Conservation (phyloP, 495 filamentous ascomycete genomes). For the Aspergillus mulundensis region DNA sequence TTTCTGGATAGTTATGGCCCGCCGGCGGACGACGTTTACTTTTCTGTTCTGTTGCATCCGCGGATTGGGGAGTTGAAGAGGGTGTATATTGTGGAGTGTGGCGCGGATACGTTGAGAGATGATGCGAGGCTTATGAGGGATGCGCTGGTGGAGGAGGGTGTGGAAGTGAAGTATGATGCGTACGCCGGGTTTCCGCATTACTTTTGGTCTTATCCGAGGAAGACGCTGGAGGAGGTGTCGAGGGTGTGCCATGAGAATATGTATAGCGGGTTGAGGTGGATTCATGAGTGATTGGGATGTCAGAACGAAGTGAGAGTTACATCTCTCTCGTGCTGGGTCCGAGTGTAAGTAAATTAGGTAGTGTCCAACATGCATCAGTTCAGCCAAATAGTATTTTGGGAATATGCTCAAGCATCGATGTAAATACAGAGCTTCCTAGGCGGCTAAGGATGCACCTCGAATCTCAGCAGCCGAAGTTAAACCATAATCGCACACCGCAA, state of each 20-base stretch:
- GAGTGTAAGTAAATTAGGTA: no score
- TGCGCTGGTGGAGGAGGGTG: background rate
- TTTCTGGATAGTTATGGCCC: slow-evolving; percentile 6
- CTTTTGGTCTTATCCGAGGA: slow-evolving; percentile 9
- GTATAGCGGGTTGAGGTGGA: slow-evolving; percentile 1
- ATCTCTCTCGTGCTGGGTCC: no score
- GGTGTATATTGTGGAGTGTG: slow-evolving; percentile 12
- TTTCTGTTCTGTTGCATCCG: slow-evolving; percentile 6
- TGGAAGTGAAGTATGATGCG: slow-evolving; percentile 5
- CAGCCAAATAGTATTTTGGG: no score
- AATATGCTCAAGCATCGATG: no score
- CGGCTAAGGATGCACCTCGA: no score
- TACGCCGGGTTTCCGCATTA: slow-evolving; percentile 11
- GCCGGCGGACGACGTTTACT: background rate
- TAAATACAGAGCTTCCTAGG: no score
- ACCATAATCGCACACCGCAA: no score
- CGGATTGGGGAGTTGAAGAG: slow-evolving; percentile 5
- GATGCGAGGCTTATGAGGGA: slow-evolving; percentile 12
- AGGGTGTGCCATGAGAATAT: slow-evolving; percentile 3
- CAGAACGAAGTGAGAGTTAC: no score
- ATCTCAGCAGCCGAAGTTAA: no score
- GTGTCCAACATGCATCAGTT: no score
- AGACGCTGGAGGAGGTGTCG: background rate
- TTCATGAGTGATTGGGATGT: background rate
- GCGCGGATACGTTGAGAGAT: slow-evolving; percentile 7